phyloP scores from a whole-genome alignment of 768 basidiomycete species.

The Phaeolepiota aurea region DNA sequence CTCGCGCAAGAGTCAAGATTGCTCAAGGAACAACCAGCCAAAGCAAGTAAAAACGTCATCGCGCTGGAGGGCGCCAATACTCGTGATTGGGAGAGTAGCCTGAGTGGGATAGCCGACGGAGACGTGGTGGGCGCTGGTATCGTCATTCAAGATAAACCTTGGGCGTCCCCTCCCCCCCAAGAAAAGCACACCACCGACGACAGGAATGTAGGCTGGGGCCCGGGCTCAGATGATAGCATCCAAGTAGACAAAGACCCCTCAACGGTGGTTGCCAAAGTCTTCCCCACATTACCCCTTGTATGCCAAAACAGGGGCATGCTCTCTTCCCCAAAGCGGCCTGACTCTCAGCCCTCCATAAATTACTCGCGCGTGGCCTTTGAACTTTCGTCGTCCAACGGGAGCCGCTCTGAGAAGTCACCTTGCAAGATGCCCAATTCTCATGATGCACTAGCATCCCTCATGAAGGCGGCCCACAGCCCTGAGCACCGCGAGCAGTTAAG shows the following conservation, averaged over 20 bases:
- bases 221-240: neutral
- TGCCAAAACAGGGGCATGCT: neutral
- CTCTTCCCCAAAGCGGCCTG: neutral
- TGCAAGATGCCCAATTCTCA: neutral
- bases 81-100: neutral
- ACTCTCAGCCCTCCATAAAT: neutral
- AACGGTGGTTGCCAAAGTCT: neutral
- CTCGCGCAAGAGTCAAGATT: slow-evolving; percentile 8
- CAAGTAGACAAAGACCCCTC: neutral
- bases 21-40: slow-evolving; percentile 10
- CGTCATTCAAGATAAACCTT: neutral
- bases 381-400: neutral
- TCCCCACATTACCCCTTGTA: neutral
- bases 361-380: neutral
- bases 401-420: neutral
- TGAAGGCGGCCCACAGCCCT: slow-evolving; percentile 1
- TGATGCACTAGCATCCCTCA: neutral
- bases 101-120: slow-evolving; percentile 1
- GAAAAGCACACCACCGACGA: neutral
- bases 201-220: neutral
- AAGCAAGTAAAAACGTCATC: slow-evolving; percentile 13
- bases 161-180: neutral
- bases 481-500: slow-evolving; percentile 3
- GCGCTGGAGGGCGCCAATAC: slow-evolving; percentile 10
- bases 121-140: neutral